Evolutionary conservation across 805 yeast species (phyloP).

Genomic region (Brettanomyces bruxellensis): DNA sequence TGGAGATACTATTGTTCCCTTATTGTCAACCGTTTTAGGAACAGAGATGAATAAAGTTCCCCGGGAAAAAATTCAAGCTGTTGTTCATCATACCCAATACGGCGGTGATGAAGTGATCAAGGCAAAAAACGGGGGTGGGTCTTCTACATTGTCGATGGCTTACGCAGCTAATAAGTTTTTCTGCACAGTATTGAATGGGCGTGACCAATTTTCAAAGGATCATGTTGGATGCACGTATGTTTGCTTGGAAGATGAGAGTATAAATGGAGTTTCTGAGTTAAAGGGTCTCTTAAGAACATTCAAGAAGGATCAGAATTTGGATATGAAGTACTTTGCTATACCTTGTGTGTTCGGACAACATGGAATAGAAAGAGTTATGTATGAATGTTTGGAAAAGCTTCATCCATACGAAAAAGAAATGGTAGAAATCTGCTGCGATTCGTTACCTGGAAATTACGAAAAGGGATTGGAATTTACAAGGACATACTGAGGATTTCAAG

Average conservation of each 20-base stretch:
- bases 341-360: conserved; percentile 47
- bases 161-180: conserved; percentile 78
- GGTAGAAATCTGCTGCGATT: conserved; percentile 43
- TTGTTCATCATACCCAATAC: conserved; percentile 82
- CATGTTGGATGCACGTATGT: conserved; percentile 64
- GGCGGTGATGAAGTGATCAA: conserved; percentile 95
- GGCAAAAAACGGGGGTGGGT: conserved; percentile 91
- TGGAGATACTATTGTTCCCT: conserved; percentile 89
- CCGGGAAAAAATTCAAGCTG: conserved; percentile 36
- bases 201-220: conserved; percentile 39
- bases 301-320: conserved; percentile 5
- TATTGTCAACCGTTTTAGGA: conserved; percentile 42
- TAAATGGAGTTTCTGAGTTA: conserved; percentile 45
- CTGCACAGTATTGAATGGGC: conserved; percentile 34
- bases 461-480: conserved; percentile 43
- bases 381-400: conserved; percentile 39
- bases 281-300: conserved; percentile 20
- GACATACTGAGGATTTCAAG: too few species aligned
- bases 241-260: conserved; percentile 33
- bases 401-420: conserved; percentile 46
- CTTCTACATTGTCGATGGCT: conserved; percentile 91
- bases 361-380: conserved; percentile 52
- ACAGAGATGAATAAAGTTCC: conserved; percentile 19
- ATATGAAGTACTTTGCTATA: conserved; percentile 44
- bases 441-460: conserved; percentile 44